A percentile compares a stretch with the other conserved stretches of the same genome.
Evolutionary conservation across 2,329 filamentous ascomycete species (phyloP).

Genomic region (Xylaria digitata): DNA sequence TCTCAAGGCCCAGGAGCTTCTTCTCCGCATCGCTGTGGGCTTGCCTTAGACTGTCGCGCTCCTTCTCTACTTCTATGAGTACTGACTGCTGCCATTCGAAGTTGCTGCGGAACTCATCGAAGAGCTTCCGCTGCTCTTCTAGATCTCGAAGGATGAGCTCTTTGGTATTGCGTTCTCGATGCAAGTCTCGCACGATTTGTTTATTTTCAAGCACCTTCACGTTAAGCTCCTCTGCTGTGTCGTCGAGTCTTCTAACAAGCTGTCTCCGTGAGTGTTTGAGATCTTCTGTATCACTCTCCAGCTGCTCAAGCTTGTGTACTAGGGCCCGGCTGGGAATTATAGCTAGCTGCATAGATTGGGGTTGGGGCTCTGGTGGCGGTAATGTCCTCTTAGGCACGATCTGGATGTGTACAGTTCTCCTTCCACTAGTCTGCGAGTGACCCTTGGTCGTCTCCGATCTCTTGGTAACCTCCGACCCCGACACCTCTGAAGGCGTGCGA

Average conservation of each 20-base stretch:
- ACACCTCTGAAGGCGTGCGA: constrained; percentile 42
- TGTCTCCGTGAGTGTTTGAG: constrained; percentile 49
- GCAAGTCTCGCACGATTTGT: constrained; percentile 46
- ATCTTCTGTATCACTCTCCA: constrained; percentile 51
- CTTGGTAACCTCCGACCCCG: constrained; percentile 42
- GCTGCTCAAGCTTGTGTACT: constrained; percentile 51
- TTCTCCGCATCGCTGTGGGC: constrained; percentile 45
- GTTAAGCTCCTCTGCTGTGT: constrained; percentile 48
- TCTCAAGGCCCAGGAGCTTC: constrained; percentile 43
- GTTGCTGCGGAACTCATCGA: constrained; percentile 52
- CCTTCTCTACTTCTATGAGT: constrained; percentile 50
- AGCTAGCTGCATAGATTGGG: constrained; percentile 48
- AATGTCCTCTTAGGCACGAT: constrained; percentile 42
- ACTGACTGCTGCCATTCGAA: constrained; percentile 49
- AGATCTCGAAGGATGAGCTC: constrained; percentile 51
- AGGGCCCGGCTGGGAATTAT: constrained; percentile 48
- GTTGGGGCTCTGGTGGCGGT: constrained; percentile 30
- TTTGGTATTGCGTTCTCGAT: constrained; percentile 49
- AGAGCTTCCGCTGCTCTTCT: constrained; percentile 51
- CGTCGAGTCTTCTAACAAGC: constrained; percentile 49
- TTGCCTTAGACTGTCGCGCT: constrained; percentile 50
- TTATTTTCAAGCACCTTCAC: constrained; percentile 47
- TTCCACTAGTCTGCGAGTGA: constrained; percentile 42
- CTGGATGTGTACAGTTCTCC: constrained; percentile 49
- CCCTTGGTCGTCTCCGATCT: constrained; percentile 43